Evolutionary conservation across 805 yeast species (phyloP), one percentile per base, ranked within the genome.

Genomic region (Kodamaea fukazawae): DNA sequence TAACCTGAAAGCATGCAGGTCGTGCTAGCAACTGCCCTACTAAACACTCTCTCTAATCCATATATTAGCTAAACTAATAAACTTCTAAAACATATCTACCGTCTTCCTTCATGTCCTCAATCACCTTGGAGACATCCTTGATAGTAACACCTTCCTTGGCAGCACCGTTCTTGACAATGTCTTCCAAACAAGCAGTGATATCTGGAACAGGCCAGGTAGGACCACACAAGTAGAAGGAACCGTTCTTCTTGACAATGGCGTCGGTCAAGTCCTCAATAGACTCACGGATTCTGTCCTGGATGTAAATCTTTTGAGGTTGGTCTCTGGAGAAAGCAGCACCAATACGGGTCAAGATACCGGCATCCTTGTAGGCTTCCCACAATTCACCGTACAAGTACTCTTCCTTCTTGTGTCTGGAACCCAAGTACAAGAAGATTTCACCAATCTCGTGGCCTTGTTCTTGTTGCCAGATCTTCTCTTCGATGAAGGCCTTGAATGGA

Each of bases 141-240:
- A 75, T 73, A 37, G 72, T 76, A 38, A 51, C 55, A 41, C 93
- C 95, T 40, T 70, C 74, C 48, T 69, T 71, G 38, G 68, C 71
- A 17, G 96, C 95, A 48, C 86, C 96, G 33, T 76, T 75, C 16
- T 64, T 63, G 37, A 89, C 74, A 51, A 91, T 84, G 48, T 87
- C 96, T 56, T 84, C 84, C 51, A 91, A 71, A 54, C 96, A 95
- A 32, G 83, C 84, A 38, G 96, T 86, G 54, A 91, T 86, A 61
- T 90, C 96, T 8, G 98, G 96, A 57, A 91, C 97, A 25, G 98
- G 98, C 98, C 98, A 91, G 2, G 97, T 91, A 31, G 98, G 98
- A 47, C 98, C 98, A 79, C 98, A 91, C 60, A 91, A 75, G 70
- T 91, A 91, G 78, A 91, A 91, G 17, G 89, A 82, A 42, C 98